Base-by-base conservation (phyloP, 331 rosid species). In the Ulmus americana region DNA sequence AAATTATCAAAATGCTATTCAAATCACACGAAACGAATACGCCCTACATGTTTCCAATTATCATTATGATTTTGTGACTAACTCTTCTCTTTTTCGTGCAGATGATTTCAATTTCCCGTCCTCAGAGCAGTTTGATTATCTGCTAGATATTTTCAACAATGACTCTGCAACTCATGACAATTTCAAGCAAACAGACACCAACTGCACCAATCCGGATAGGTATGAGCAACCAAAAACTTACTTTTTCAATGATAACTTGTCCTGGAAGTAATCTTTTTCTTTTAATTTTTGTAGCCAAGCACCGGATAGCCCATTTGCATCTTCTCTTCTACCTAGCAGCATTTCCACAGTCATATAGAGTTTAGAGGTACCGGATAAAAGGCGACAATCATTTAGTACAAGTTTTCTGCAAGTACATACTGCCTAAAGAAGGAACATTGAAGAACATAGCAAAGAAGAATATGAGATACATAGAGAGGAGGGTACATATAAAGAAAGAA, bases 231-330 rank as follows among this genome's bases (percentile, higher is more conserved):
- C 35, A 28, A 28, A 28, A 28, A 28, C 35, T 28, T 2, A 28
- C 35, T 3, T 28, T 28, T 28, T 28, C 35, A 28, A 28, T 28
- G 4, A 3, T 28, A 28, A 28, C 35, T 28, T 28, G 35, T 28
- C 35, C 35, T 28, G 35, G 3, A 28, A 28, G 35, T 28, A 28
- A 28, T 8, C 15, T 15, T 69, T 53, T 63, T 18, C 7, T 10
- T 53, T 40, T n/a, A 43, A 1, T 53, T 63, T 61, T 28, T 73
- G 86, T 86, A 77, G 74, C 15, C 79, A 79, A 83, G 87, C 77
- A 63, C 72, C 97, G 0, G 97, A 92, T 45, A 89, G 88, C 84
- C 95, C 95, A 8, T 89, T 87, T 67, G 68, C 87, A 54, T 71
- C 82, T 74, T 77, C 84, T 15, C 18, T 28, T 28, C 35, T 70